phyloP scores from a whole-genome alignment of 495 filamentous ascomycete species.

The Chaetomium cochliodes region DNA sequence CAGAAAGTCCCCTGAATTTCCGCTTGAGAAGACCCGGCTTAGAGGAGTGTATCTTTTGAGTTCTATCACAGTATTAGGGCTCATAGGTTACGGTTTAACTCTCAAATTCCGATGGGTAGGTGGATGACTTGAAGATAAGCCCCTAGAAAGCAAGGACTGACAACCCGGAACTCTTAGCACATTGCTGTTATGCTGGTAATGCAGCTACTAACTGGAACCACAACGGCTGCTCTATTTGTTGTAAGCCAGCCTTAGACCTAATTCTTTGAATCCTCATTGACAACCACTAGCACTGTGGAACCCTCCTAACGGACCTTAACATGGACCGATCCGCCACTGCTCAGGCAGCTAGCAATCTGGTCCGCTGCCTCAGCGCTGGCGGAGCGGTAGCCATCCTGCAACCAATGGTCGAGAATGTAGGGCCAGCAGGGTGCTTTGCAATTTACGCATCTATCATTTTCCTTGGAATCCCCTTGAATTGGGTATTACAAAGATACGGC shows the following conservation, averaged over 20 bases:
- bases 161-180: not conserved
- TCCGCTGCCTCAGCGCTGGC: slow-evolving; percentile 16
- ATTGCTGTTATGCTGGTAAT: slow-evolving; percentile 17
- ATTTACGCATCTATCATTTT: slow-evolving; percentile 14
- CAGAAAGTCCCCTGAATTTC: slow-evolving; percentile 45
- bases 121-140: not conserved
- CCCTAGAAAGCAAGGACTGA: not conserved
- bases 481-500: slow-evolving; percentile 13
- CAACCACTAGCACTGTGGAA: slow-evolving; percentile 23
- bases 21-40: slow-evolving; percentile 65
- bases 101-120: slow-evolving; percentile 13
- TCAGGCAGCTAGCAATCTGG: slow-evolving; percentile 19
- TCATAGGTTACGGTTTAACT: slow-evolving; percentile 16
- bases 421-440: slow-evolving; percentile 15
- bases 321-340: slow-evolving; percentile 20
- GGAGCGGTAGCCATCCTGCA: slow-evolving; percentile 14
- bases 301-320: slow-evolving; percentile 35
- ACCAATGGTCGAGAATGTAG: slow-evolving; percentile 15
- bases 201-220: slow-evolving; percentile 16
- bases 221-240: slow-evolving; percentile 14
- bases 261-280: too few species aligned
- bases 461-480: slow-evolving; percentile 4
- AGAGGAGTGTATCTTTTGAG: slow-evolving; percentile 30
- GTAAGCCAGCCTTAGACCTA: not conserved
- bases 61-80: slow-evolving; percentile 7